A percentile compares a stretch with the other conserved stretches of the same genome.
Conservation (phyloP, 257 asterid genomes). For the Craterostigma plantagineum region DNA sequence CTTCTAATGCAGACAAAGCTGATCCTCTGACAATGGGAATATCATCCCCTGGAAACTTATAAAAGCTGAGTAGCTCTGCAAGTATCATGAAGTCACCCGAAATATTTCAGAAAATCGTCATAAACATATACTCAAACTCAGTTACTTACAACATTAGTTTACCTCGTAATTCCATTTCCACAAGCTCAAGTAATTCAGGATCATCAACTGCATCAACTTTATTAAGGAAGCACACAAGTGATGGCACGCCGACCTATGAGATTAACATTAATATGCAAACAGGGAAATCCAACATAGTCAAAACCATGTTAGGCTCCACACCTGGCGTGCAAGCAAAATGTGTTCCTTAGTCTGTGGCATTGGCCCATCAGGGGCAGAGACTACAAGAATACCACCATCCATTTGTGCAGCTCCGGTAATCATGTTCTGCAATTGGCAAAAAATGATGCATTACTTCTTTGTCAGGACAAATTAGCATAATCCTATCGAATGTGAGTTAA, state of each 20-base stretch:
- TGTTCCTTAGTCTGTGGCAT: conserved; percentile 99
- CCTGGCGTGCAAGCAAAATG: conserved; percentile 96
- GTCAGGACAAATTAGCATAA: conserved; percentile 4
- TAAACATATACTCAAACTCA: not conserved
- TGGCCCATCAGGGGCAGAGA: conserved; percentile 98
- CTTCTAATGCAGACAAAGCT: conserved; percentile 94
- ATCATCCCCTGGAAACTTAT: conserved; percentile 97
- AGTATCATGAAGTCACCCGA: conserved; percentile 8
- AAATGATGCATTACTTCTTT: conserved; percentile 1
- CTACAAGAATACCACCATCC: conserved; percentile 98
- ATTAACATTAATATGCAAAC: not conserved
- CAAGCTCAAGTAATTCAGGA: conserved; percentile 87
- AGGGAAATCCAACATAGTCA: not conserved
- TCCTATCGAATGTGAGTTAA: not conserved
- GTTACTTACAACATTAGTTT: conserved; percentile 1
- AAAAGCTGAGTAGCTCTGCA: conserved; percentile 81
- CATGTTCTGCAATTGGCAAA: conserved; percentile 55
- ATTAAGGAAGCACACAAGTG: conserved; percentile 64
- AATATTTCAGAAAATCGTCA: not conserved
- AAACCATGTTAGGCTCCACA: conserved; percentile 14
- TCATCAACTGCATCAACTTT: conserved; percentile 67
- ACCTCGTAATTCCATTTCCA: conserved; percentile 99
- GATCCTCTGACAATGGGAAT: conserved; percentile 95
- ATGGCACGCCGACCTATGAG: conserved; percentile 54
- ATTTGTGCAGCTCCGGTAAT: conserved; percentile 99